phyloP scores from a whole-genome alignment of 768 basidiomycete species.

The Porpolomopsis calyptriformis region DNA sequence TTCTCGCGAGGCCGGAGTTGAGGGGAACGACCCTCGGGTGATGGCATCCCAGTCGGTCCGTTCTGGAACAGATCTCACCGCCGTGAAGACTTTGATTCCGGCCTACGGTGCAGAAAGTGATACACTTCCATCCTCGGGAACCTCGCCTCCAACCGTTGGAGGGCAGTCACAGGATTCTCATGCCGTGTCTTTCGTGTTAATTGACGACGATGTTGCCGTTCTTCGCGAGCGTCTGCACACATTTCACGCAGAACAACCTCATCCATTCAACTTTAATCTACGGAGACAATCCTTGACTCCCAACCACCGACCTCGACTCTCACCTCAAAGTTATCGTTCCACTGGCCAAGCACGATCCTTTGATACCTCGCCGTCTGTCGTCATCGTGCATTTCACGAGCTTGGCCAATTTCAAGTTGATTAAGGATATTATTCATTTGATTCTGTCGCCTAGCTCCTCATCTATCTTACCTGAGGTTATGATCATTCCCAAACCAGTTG shows the following conservation, averaged over 20 bases:
- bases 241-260: conserved; percentile 46
- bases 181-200: conserved; percentile 62
- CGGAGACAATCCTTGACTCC: conserved; percentile 56
- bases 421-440: conserved; percentile 72
- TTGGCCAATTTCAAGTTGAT: conserved; percentile 80
- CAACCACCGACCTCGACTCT: conserved; percentile 69
- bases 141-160: conserved; percentile 15
- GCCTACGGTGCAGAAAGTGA: not conserved
- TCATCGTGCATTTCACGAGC: conserved; percentile 87
- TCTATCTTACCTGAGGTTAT: conserved; percentile 74
- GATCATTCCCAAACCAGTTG: conserved; percentile 95
- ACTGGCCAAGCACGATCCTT: conserved; percentile 27
- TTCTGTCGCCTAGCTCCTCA: conserved; percentile 33
- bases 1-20: conserved; percentile 46
- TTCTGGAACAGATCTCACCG: not conserved
- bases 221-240: conserved; percentile 66
- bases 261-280: conserved; percentile 27
- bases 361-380: conserved; percentile 25
- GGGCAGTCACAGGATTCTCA: conserved; percentile 16
- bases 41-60: not conserved
- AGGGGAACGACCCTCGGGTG: conserved; percentile 23
- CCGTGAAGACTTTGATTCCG: not conserved
- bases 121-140: not conserved
- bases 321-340: conserved; percentile 62
- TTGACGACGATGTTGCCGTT: conserved; percentile 84